phyloP scores from a whole-genome alignment of 225 moss, liverwort and hornwort genomes.

The Physcomitrium patens region DNA sequence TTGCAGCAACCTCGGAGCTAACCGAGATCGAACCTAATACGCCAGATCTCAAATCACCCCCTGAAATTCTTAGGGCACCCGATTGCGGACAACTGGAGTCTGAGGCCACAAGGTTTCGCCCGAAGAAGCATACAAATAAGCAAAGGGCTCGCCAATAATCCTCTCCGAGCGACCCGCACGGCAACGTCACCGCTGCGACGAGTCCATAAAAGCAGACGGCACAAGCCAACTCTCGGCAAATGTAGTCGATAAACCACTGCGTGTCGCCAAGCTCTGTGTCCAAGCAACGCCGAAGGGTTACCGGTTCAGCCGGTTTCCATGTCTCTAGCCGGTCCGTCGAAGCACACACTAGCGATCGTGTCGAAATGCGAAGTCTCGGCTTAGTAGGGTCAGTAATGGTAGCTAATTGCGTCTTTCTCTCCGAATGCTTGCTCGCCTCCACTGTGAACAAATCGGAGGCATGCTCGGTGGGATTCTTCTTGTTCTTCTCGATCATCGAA shows the following conservation, averaged over 20 bases:
- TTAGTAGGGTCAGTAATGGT: too few relatives aligned
- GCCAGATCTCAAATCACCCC: neutral
- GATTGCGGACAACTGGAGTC: neutral
- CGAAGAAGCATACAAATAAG: neutral
- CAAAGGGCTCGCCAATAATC: neutral
- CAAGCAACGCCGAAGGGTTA: neutral
- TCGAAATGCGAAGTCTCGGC: too few relatives aligned
- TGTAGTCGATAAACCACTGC: neutral
- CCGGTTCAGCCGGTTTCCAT: neutral
- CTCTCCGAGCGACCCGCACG: too few relatives aligned
- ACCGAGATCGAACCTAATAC: neutral
- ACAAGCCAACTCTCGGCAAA: neutral
- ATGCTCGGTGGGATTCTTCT: too few relatives aligned
- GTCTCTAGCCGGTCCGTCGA: neutral
- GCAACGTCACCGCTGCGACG: neutral
- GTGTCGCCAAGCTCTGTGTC: neutral
- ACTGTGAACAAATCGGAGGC: too few relatives aligned
- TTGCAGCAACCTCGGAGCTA: neutral
- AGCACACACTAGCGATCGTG: too few relatives aligned
- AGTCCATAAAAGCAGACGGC: neutral
- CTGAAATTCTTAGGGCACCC: constrained; percentile 8
- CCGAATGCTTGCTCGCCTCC: too few relatives aligned
- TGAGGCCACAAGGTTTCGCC: neutral
- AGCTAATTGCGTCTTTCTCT: too few relatives aligned
- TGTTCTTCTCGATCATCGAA: too few relatives aligned